Conservation (phyloP, 164 flowering plant species). For the grape (Vitis vinifera) region ASM3070453v1 NC_081811.1:22692501-22693000, state of each 20-base stretch:
- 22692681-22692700: background rate
- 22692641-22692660: background rate
- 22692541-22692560: background rate
- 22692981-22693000: constrained; percentile 56
- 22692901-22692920: background rate
- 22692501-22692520: no score
- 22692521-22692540: no score
- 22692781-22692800: constrained; percentile 3
- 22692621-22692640: constrained; percentile 1
- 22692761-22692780: background rate
- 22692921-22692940: background rate
- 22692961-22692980: background rate
- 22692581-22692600: background rate
- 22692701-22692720: background rate
- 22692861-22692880: background rate
- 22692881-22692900: constrained; percentile 9
- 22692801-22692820: constrained; percentile 2
- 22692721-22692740: background rate
- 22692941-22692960: background rate
- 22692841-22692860: background rate
- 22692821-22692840: background rate
- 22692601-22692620: background rate
- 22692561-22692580: background rate
- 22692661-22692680: background rate
- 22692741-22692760: constrained; percentile 6